Conservation (phyloP, 106 monocot genomes). For the Hemerocallis citrina region DNA sequence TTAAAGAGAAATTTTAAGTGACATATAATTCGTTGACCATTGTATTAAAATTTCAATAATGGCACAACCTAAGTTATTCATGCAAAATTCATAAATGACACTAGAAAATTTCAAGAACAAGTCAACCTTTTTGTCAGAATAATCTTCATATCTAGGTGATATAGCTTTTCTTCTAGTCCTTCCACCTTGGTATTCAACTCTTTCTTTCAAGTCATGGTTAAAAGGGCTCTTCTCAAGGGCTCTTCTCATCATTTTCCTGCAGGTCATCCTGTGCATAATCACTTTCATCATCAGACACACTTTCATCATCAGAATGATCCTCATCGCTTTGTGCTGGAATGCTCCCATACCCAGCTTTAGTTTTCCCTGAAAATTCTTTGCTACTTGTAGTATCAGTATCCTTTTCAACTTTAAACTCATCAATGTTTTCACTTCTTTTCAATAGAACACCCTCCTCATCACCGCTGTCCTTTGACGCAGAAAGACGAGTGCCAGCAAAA, state of each 20-base stretch:
- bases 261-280: conserved; percentile 20
- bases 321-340: conserved; percentile 14
- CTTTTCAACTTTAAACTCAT: conserved; percentile 2
- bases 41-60: background rate
- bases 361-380: conserved; percentile 6
- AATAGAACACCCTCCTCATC: conserved; percentile 6
- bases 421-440: conserved; percentile 2
- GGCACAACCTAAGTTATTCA: background rate
- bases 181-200: conserved; percentile 61
- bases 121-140: conserved; percentile 29
- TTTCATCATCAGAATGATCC: no score
- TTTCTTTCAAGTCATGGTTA: conserved; percentile 41
- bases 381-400: conserved; percentile 2
- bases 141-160: conserved; percentile 31
- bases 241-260: conserved; percentile 23
- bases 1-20: background rate
- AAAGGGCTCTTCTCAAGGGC: no score
- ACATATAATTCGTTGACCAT: background rate
- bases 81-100: no score
- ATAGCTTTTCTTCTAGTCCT: conserved; percentile 79
- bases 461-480: conserved; percentile 11
- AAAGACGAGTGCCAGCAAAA: conserved; percentile 43
- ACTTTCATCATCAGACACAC: conserved; percentile 39
- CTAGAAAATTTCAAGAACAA: background rate
- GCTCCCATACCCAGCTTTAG: conserved; percentile 11